These are phyloP conservation scores for Talaromyces thailandensis DNA, from an alignment of 495 filamentous ascomycete species.

Conservation along the genomic window DNA sequence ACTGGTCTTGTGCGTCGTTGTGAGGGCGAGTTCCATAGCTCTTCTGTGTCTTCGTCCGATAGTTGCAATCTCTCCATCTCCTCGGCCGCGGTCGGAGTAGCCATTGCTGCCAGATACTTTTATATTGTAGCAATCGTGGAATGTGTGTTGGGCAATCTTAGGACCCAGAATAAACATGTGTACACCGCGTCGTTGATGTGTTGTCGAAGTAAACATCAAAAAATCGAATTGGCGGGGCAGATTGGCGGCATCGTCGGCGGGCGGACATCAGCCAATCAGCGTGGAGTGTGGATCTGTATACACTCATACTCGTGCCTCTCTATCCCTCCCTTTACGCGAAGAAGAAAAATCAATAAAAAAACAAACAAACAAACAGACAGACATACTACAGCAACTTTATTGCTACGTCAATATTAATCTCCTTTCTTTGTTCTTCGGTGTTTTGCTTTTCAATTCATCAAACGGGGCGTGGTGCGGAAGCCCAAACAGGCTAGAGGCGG, in stretches of 20 bases:
- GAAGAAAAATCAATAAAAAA: neutral
- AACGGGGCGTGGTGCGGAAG: neutral
- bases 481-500: neutral
- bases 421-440: neutral
- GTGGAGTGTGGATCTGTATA: neutral
- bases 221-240: neutral
- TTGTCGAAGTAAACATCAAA: neutral
- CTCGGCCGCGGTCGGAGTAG: constrained; percentile 28
- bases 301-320: neutral
- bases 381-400: neutral
- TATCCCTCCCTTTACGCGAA: neutral
- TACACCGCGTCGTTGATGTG: neutral
- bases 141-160: neutral
- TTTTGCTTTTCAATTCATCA: too few species aligned
- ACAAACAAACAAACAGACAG: neutral
- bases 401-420: neutral
- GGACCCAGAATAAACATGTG: neutral
- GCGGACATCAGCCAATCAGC: neutral
- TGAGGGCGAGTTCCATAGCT: constrained; percentile 67
- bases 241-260: neutral
- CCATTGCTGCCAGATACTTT: constrained; percentile 9
- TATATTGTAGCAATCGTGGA: neutral
- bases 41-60: constrained; percentile 51
- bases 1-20: constrained; percentile 24
- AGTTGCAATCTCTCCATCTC: constrained; percentile 43